phyloP scores from a whole-genome alignment of 768 basidiomycete genomes.

The Boletellus emodensis region DNA sequence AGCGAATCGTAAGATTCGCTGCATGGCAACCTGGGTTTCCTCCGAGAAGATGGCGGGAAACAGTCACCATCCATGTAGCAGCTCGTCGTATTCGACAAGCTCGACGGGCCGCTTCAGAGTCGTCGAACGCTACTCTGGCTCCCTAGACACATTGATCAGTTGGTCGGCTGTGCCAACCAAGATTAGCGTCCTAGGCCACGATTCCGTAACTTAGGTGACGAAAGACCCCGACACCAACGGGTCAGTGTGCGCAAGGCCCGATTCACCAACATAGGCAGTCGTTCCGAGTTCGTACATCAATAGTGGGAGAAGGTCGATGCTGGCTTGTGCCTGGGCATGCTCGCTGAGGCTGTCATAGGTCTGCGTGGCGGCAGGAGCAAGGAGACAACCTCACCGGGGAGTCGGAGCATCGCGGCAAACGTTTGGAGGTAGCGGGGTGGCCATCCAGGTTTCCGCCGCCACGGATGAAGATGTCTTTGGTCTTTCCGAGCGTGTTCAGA shows the following conservation, averaged over 20 bases:
- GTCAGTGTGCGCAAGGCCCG: conserved; percentile 3
- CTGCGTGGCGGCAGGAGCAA: conserved; percentile 40
- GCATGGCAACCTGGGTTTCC: conserved; percentile 6
- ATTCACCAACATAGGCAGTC: conserved; percentile 10
- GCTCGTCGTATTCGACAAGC: conserved; percentile 23
- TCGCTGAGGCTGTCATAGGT: background rate
- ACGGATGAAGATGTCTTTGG: conserved; percentile 20
- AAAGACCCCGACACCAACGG: conserved; percentile 17
- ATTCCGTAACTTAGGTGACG: conserved; percentile 12
- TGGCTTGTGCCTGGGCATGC: background rate
- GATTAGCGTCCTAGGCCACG: conserved; percentile 25
- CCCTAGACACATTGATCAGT: conserved; percentile 8
- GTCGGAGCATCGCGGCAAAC: conserved; percentile 11
- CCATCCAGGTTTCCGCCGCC: conserved; percentile 19
- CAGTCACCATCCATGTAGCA: conserved; percentile 24
- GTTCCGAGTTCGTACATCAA: fast-evolving
- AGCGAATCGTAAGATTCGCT: conserved; percentile 8
- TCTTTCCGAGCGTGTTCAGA: background rate
- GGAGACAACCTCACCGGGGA: conserved; percentile 52
- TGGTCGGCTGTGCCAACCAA: conserved; percentile 18
- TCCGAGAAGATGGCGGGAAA: conserved; percentile 15
- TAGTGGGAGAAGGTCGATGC: background rate
- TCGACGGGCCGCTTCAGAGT: conserved; percentile 6
- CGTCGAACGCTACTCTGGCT: conserved; percentile 5
- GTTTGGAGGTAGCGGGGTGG: conserved; percentile 13